phyloP scores from a whole-genome alignment of 495 filamentous ascomycete genomes.

The Daldinia loculata region DNA sequence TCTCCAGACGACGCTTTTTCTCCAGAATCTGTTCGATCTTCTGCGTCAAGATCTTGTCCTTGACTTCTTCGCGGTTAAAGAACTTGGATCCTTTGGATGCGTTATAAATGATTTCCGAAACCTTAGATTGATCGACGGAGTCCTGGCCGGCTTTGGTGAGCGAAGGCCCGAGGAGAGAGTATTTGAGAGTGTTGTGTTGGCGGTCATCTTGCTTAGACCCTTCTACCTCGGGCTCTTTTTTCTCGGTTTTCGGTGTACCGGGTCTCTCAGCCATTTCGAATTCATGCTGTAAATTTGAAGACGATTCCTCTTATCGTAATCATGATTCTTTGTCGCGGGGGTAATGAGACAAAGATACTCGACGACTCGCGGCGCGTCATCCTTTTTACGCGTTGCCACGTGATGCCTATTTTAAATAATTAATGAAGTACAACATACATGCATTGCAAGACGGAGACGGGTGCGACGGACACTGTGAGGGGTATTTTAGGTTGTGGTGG shows the following conservation, averaged over 20 bases:
- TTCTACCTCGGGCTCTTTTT: conserved; percentile 5
- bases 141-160: conserved; percentile 96
- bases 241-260: conserved; percentile 4
- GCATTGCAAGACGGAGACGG: neutral
- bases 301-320: conserved; percentile 6
- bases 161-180: conserved; percentile 86
- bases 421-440: neutral
- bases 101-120: conserved; percentile 97
- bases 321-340: neutral
- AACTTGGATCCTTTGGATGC: conserved; percentile 97
- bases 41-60: conserved; percentile 81
- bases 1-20: conserved; percentile 79
- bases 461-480: neutral
- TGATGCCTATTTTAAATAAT: neutral
- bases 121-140: conserved; percentile 89
- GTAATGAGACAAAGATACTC: neutral
- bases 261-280: conserved; percentile 16
- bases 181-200: conserved; percentile 60
- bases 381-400: neutral
- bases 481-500: neutral
- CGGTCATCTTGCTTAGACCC: conserved; percentile 24
- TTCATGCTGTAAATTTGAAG: neutral
- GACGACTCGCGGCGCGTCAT: neutral
- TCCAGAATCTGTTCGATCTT: conserved; percentile 85
- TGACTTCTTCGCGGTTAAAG: conserved; percentile 88